Percentiles rank a stretch among this genome's conserved stretches.
Conservation (phyloP, 225 moss, liverwort and hornwort genomes). For the Polytrichum formosum region DNA sequence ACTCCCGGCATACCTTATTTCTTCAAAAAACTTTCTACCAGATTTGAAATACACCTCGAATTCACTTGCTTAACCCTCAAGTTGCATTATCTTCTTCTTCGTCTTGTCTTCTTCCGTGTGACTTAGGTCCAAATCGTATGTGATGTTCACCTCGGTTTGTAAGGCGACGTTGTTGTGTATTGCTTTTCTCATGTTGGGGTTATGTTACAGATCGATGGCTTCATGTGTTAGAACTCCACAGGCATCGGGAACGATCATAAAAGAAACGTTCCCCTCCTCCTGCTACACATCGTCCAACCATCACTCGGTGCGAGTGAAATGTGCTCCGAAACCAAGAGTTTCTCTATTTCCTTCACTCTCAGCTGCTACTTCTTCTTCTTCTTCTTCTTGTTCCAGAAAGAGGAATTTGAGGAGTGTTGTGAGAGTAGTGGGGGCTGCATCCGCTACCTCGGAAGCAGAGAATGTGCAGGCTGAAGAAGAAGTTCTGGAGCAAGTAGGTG, state of each 20-base stretch:
- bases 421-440: conserved; percentile 10
- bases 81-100: no score
- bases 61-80: no score
- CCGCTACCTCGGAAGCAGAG: conserved; percentile 10
- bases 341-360: no score
- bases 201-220: conserved; percentile 1
- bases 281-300: background rate
- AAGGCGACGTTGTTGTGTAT: background rate
- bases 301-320: background rate
- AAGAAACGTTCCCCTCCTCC: conserved; percentile 2
- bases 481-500: conserved; percentile 5
- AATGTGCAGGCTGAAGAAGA: conserved; percentile 4
- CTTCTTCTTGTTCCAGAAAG: background rate
- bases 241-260: background rate
- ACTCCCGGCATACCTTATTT: no score
- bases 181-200: background rate
- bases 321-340: background rate
- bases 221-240: background rate
- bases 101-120: no score
- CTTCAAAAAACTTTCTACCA: no score
- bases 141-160: no score
- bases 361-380: background rate
- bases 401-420: background rate
- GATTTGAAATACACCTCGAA: no score
- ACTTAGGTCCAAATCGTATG: no score